phyloP scores from a whole-genome alignment of 1,284 basidiomycete genomes.

The Termitomyces sp. region DNA sequence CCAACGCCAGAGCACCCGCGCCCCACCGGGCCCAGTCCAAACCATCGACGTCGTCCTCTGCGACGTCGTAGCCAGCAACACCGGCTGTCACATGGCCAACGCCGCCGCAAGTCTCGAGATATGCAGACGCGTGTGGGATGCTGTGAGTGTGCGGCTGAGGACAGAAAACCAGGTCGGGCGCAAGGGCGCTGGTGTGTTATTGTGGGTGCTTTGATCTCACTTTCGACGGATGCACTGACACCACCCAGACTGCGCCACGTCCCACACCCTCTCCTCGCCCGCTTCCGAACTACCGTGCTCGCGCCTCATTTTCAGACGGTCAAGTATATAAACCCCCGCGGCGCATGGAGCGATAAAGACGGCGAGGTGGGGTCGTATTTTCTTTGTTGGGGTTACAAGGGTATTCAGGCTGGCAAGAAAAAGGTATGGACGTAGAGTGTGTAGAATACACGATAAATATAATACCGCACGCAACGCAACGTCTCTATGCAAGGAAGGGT shows the following conservation, averaged over 20 bases:
- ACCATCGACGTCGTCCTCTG: conserved; percentile 69
- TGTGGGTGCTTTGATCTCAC: conserved; percentile 42
- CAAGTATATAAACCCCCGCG: conserved; percentile 35
- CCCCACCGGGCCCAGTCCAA: conserved; percentile 27
- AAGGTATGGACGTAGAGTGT: neutral
- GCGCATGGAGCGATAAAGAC: neutral
- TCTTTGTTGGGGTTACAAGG: conserved; percentile 48
- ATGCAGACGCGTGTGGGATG: conserved; percentile 56
- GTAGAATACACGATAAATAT: neutral
- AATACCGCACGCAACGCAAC: no score
- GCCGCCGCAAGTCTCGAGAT: conserved; percentile 55
- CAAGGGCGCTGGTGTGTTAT: conserved; percentile 49
- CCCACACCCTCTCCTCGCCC: conserved; percentile 50
- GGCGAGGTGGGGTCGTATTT: conserved; percentile 41
- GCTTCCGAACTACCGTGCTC: conserved; percentile 48
- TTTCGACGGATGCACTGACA: neutral
- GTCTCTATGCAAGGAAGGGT: no score
- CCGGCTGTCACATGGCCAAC: conserved; percentile 44
- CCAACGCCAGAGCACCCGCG: no score
- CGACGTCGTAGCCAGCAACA: conserved; percentile 44
- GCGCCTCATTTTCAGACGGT: conserved; percentile 54
- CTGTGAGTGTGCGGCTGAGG: conserved; percentile 48
- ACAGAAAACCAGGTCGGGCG: conserved; percentile 38
- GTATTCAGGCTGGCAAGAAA: neutral
- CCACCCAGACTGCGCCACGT: conserved; percentile 66